A percentile compares a stretch with the other conserved stretches of the same genome.
Evolutionary conservation across 106 monocot species (phyloP).

Genomic region (Agapanthus africanus): DNA sequence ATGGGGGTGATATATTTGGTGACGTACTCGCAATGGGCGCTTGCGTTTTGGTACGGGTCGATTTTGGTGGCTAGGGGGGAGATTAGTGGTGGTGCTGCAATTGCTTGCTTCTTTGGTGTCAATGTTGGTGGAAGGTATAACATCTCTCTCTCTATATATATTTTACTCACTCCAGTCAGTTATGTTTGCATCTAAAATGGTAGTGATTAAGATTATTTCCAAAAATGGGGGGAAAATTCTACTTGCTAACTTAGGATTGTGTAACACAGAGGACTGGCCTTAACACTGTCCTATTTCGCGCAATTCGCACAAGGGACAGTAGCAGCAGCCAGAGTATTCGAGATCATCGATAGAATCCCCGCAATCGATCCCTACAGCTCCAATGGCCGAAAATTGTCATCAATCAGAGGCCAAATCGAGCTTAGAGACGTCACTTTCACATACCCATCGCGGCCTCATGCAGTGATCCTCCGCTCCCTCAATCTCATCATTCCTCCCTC

Average conservation of each 20-base stretch:
- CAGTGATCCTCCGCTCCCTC: conserved; percentile 20
- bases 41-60: conserved; percentile 39
- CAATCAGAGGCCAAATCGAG: conserved; percentile 17
- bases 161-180: no score
- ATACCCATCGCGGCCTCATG: conserved; percentile 25
- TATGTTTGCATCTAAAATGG: no score
- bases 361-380: conserved; percentile 27
- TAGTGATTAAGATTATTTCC: no score
- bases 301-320: conserved; percentile 37
- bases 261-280: conserved; percentile 24
- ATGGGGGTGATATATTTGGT: conserved; percentile 38
- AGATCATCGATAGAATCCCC: conserved; percentile 33
- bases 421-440: conserved; percentile 28
- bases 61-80: conserved; percentile 29
- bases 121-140: conserved; percentile 34
- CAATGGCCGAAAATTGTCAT: conserved; percentile 9
- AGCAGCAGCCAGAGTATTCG: conserved; percentile 33
- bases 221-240: no score
- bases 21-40: conserved; percentile 40
- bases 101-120: conserved; percentile 55
- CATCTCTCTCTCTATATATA: neutral
- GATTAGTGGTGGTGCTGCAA: conserved; percentile 41
- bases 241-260: no score
- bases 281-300: conserved; percentile 29
- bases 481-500: conserved; percentile 20